Evolutionary conservation across 2,329 filamentous ascomycete genomes (phyloP).

Genomic region (Pyricularia pennisetigena): DNA sequence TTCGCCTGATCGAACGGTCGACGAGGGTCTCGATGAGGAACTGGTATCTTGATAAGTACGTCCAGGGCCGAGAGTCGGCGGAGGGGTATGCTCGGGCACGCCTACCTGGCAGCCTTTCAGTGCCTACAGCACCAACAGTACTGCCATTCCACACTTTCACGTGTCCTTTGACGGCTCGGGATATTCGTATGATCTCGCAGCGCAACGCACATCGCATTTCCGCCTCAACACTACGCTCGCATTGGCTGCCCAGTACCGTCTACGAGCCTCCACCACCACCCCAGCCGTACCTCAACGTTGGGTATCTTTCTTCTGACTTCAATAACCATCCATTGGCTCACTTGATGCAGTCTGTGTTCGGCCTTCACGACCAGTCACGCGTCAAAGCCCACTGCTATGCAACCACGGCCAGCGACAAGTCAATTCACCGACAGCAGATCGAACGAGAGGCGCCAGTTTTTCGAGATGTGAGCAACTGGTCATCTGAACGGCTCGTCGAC

Average conservation of each 20-base stretch:
- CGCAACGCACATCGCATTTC: conserved; percentile 90
- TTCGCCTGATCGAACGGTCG: conserved; percentile 76
- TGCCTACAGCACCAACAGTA: conserved; percentile 86
- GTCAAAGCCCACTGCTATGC: conserved; percentile 92
- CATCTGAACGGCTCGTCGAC: conserved; percentile 70
- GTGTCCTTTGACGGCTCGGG: conserved; percentile 80
- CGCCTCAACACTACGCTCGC: conserved; percentile 72
- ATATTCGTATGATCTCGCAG: conserved; percentile 90
- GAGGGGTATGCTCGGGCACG: conserved; percentile 60
- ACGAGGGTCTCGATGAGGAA: conserved; percentile 69
- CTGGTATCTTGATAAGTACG: conserved; percentile 79
- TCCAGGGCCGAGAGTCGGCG: conserved; percentile 47
- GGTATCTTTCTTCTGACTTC: conserved; percentile 96
- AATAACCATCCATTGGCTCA: conserved; percentile 97
- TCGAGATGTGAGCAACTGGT: conserved; percentile 78
- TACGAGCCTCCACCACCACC: conserved; percentile 82
- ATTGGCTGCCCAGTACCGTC: conserved; percentile 76
- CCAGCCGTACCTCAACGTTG: conserved; percentile 74
- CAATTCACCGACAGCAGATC: conserved; percentile 82
- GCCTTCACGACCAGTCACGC: conserved; percentile 64
- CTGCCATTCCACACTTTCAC: conserved; percentile 98
- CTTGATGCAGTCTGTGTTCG: conserved; percentile 98
- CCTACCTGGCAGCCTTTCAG: conserved; percentile 60
- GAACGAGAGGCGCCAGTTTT: conserved; percentile 89
- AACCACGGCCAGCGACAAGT: conserved; percentile 84